Evolutionary conservation across 139 green algal genomes (phyloP), one percentile per base, ranked within the genome.

Genomic region (Asterochloris erici): DNA sequence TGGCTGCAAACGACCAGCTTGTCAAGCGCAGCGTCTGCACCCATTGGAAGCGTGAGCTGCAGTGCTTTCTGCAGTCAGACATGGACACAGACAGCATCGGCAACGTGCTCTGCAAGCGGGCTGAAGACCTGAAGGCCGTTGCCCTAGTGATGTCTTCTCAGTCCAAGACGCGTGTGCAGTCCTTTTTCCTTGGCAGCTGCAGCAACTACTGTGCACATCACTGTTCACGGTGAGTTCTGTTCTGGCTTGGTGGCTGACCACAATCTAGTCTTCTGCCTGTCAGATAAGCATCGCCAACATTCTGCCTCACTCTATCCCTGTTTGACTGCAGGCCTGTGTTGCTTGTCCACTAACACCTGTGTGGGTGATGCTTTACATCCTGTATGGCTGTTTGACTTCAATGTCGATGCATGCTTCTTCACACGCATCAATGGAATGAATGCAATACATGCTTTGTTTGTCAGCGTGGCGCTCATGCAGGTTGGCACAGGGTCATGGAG

Each of bases 91-190:
- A 92, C 74, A 87, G 54, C 70, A 89, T 95, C 21, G 92, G 92
- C 12, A 91, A 90, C 74, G 87, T 94, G 19, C 79, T 96, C 54
- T 94, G 89, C 81, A 79, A 85, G 27, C 93, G 93, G 47, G 89
- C 89, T 9, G 84, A 91, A n/a, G 89, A 93, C 74, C 79, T 96
- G 66, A 79, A 87, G 14, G 91, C 87, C 17, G 80, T 79, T 4
- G 79, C 85, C 17, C 68, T 94, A 0, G 84, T 94, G 0, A 90
- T 96, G 87, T 89, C 88, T 26, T 85, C 77, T 61, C 89, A 93
- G 63, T 86, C 79, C 70, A 88, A 89, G 73, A 87, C 63, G 28
- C 78, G 79, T 77, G 68, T 90, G 61, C 80, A 86, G 84, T 16
- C 79, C 68, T 74, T 95, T 77, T 94, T 95, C 81, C 80, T 95